A percentile compares a stretch with the other conserved stretches of the same genome.
Evolutionary conservation across 2,329 filamentous ascomycete species (phyloP).

Genomic region (Aspergillus versicolor): DNA sequence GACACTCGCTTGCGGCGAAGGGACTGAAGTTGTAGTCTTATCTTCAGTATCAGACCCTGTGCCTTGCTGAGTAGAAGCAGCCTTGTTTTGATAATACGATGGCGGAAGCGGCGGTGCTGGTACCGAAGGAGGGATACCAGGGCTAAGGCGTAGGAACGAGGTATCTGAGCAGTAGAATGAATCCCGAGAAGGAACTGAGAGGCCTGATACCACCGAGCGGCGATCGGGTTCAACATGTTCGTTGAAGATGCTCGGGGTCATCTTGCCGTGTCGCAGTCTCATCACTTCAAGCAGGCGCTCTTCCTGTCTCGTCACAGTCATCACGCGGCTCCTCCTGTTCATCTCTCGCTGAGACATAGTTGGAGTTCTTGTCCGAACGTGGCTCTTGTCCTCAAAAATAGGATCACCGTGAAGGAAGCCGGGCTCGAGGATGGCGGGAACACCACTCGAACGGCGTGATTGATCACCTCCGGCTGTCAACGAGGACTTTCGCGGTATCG

Average conservation of each 20-base stretch:
- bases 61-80: conserved; percentile 27
- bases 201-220: conserved; percentile 30
- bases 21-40: conserved; percentile 30
- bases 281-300: conserved; percentile 53
- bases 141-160: conserved; percentile 42
- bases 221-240: conserved; percentile 27
- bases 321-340: conserved; percentile 47
- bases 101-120: conserved; percentile 25
- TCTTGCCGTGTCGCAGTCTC: conserved; percentile 48
- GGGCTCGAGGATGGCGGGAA: conserved; percentile 37
- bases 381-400: conserved; percentile 22
- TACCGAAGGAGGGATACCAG: conserved; percentile 29
- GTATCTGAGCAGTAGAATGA: conserved; percentile 38
- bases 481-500: conserved; percentile 31
- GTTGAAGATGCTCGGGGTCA: conserved; percentile 44
- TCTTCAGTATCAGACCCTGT: conserved; percentile 36
- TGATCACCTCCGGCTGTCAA: conserved; percentile 22
- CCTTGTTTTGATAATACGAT: conserved; percentile 29
- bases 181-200: conserved; percentile 31
- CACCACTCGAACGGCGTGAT: conserved; percentile 30
- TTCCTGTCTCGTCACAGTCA: conserved; percentile 55
- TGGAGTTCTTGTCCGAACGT: conserved; percentile 11
- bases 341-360: conserved; percentile 25
- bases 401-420: conserved; percentile 26
- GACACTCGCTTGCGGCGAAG: conserved; percentile 35